Base-by-base conservation (phyloP, 192 early-diverging fungal genomes). In the Globomyces pollinis-pini region DNA sequence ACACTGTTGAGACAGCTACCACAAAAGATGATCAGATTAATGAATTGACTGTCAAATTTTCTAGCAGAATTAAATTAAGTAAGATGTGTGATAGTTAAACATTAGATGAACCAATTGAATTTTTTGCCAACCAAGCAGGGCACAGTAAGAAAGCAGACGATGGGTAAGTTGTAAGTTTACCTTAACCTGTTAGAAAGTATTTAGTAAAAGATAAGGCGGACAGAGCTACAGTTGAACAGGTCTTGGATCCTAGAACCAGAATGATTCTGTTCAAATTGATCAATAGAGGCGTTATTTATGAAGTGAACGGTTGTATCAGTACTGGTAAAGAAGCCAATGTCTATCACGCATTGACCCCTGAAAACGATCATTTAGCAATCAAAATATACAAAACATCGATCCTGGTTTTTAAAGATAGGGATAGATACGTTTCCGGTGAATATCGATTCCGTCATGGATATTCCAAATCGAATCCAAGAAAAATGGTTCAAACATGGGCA, bases 351-450 rank as follows among this genome's bases (percentile, higher is more conserved):
- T 73, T 81, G 13, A 95, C 92, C 8, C 89, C 90, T 42, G 62
- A 74, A 11, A 89, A 87, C 24, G 70, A 78, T 38, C 91, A 95
- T 63, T 74, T 87, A 3, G 93, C 96, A 6, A 91, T 98, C 64
- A 96, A 98, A 63, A 86, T 98, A 30, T 98, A 98, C 77, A 98
- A 98, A 64, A 96, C 96, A 21, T 94, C 91, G n/a, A 95, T 98
- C 55, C 74, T 98, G 60, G 82, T 86, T 0, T 98, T 98, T 73
- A 96, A 96, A 75, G 96, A 98, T 63, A 87, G 96, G 60, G 94
- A 98, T 75, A 84, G 93, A 15, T 98, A 98, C 65, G 93, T 98
- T 28, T 79, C 87, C 0, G 96, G 94, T 58, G 96, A 98, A 69
- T 89, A 85, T 66, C 82, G 96, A 45, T 98, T 96, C 80, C 74